Evolutionary conservation across 441 rosid genomes (phyloP), one percentile per base, ranked within the genome.

Genomic region (Codiaeum variegatum): DNA sequence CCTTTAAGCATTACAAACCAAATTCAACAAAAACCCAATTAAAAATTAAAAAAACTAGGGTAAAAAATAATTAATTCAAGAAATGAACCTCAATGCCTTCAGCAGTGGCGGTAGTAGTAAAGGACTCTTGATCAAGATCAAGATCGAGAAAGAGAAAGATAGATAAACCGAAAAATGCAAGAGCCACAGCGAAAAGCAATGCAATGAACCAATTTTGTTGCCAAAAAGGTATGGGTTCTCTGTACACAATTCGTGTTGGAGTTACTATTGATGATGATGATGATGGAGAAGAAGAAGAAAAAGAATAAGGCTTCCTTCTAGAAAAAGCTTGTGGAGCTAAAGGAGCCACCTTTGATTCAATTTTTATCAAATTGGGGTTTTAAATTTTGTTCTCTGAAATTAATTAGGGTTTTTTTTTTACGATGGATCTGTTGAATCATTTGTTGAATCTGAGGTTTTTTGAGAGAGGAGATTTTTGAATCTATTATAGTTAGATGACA

Each of bases 121-220:
- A 70, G 44, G 85, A 82, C 0, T 69, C 85, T 36, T 77, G 70
- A 18, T 91, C 89, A 6, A 87, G 73, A 83, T 88, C 89, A 74
- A 90, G 84, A 42, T 79, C 77, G 51, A 93, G 90, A 83, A 85
- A 86, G 75, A 95, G 86, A 81, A 91, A 88, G 60, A 88, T 44
- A 13, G 97, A 86, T 61, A 94, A 86, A 28, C 79, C 79, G 69
- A 94, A 85, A 76, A 89, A 89, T 29, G 89, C 91, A 15, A 94
- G 52, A 46, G 97, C 90, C 91, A 94, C 88, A 28, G 77, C 56
- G 62, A 94, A 89, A 1, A 94, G 91, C 24, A 91, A 63, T 13
- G 63, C 90, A 42, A 94, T 85, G 79, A 95, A 95, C 98, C 98
- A 95, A 64, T 83, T 88, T 79, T 86, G 85, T 76, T 87, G 94